A percentile compares a stretch with the other conserved stretches of the same genome.
phyloP scores from a whole-genome alignment of 306 rosid genomes.

The Amphicarpaea edgeworthii region DNA sequence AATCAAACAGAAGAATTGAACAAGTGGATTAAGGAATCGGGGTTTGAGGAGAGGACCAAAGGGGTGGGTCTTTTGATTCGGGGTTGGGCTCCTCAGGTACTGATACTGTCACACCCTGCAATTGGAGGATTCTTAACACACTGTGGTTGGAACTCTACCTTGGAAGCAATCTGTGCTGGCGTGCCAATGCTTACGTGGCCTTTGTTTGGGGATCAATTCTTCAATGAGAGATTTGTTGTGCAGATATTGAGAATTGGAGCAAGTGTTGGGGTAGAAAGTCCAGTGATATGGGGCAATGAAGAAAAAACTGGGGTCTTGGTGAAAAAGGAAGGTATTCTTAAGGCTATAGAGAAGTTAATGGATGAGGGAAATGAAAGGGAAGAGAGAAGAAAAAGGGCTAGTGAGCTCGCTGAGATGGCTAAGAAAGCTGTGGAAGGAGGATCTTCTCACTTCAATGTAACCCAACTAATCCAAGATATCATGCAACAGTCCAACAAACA shows the following conservation, averaged over 20 bases:
- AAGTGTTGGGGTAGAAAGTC: slow-evolving; percentile 55
- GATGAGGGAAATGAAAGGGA: slow-evolving; percentile 47
- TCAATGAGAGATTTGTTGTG: slow-evolving; percentile 59
- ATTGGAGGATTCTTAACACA: slow-evolving; percentile 75
- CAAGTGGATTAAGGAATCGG: slow-evolving; percentile 52
- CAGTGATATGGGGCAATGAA: slow-evolving; percentile 52
- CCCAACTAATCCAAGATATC: slow-evolving; percentile 57
- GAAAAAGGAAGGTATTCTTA: slow-evolving; percentile 52
- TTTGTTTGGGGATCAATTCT: slow-evolving; percentile 67
- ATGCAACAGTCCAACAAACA: slow-evolving; percentile 35
- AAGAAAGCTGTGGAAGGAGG: slow-evolving; percentile 64
- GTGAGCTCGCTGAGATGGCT: slow-evolving; percentile 52
- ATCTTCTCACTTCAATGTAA: slow-evolving; percentile 59
- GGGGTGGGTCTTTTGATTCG: slow-evolving; percentile 49
- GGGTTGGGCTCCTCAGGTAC: slow-evolving; percentile 76
- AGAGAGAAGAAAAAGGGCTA: slow-evolving; percentile 54
- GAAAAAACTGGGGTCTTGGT: slow-evolving; percentile 52
- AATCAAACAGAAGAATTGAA: slow-evolving; percentile 51
- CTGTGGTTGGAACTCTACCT: slow-evolving; percentile 73
- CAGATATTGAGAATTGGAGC: slow-evolving; percentile 48
- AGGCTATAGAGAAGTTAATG: slow-evolving; percentile 55
- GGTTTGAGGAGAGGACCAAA: slow-evolving; percentile 58
- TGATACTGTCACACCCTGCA: slow-evolving; percentile 59
- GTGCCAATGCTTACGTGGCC: slow-evolving; percentile 74
- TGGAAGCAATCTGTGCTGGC: slow-evolving; percentile 65